Conservation (phyloP, 441 rosid genomes). For the Aquilaria agallochum region DNA sequence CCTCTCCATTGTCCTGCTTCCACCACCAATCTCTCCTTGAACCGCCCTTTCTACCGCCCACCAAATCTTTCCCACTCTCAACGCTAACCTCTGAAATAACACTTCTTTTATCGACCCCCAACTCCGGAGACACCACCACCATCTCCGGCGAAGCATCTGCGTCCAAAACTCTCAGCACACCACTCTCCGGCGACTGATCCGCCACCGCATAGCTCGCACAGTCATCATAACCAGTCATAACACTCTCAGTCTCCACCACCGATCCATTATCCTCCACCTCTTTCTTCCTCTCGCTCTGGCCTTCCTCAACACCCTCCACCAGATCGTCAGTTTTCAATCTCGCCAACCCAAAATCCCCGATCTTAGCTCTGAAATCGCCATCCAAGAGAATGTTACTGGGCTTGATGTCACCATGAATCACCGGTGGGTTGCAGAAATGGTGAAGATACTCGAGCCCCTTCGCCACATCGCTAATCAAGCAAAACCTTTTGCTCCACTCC, state of each 20-base stretch:
- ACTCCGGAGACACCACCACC: constrained; percentile 40
- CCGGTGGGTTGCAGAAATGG: constrained; percentile 48
- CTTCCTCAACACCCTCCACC: constrained; percentile 30
- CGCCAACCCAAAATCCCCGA: constrained; percentile 83
- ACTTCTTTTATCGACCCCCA: constrained; percentile 47
- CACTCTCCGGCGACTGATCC: constrained; percentile 54
- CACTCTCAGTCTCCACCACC: constrained; percentile 62
- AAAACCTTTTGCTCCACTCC: constrained; percentile 57
- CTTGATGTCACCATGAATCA: constrained; percentile 79
- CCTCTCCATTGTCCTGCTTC: constrained; percentile 76
- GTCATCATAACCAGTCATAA: constrained; percentile 50
- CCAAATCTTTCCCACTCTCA: constrained; percentile 44
- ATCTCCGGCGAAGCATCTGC: constrained; percentile 39
- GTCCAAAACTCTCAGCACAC: constrained; percentile 41
- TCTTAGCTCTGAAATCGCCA: constrained; percentile 57
- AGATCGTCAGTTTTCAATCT: constrained; percentile 53
- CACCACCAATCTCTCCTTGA: constrained; percentile 91
- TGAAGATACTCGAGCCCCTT: constrained; percentile 72
- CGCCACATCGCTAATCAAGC: constrained; percentile 51
- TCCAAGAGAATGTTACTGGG: constrained; percentile 76
- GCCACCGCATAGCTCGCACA: constrained; percentile 20
- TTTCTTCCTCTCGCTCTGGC: constrained; percentile 21
- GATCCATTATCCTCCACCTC: constrained; percentile 65
- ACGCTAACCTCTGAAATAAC: constrained; percentile 43
- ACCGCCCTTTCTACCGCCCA: constrained; percentile 34